Conservation (phyloP, 1,284 basidiomycete species). For the Sanghuangporus baumii region DNA sequence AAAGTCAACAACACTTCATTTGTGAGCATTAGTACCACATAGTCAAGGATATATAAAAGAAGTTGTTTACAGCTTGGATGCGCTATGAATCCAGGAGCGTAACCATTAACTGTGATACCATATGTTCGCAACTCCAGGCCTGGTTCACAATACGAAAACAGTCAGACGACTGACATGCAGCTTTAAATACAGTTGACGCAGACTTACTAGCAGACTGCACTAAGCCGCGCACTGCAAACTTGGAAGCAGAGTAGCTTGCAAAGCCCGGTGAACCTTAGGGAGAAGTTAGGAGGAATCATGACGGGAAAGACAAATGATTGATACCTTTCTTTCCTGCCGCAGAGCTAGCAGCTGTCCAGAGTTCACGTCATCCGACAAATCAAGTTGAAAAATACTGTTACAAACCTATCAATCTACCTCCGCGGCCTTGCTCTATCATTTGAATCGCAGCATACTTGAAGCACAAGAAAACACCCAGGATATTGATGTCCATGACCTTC, state of each 20-base stretch:
- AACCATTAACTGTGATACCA: slow-evolving; percentile 27
- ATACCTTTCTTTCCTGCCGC: slow-evolving; percentile 11
- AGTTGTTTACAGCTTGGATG: too few species aligned
- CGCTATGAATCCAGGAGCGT: slow-evolving; percentile 21
- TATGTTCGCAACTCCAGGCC: slow-evolving; percentile 17
- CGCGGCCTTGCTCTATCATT: slow-evolving; percentile 19
- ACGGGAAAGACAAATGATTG: too few species aligned
- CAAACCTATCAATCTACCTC: slow-evolving; percentile 17
- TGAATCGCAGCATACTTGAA: slow-evolving; percentile 20
- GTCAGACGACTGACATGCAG: background rate
- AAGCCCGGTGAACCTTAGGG: background rate
- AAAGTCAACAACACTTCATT: too few species aligned
- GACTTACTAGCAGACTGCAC: slow-evolving; percentile 13
- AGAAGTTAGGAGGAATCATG: background rate
- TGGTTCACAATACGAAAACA: background rate
- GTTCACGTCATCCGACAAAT: background rate
- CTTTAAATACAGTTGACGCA: background rate
- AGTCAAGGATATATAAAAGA: too few species aligned
- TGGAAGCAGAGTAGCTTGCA: slow-evolving; percentile 8
- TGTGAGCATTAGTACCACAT: too few species aligned
- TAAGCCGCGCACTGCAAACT: slow-evolving; percentile 15
- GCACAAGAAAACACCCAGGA: slow-evolving; percentile 18
- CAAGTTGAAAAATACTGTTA: background rate
- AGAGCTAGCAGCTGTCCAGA: slow-evolving; percentile 9
- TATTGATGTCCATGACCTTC: slow-evolving; percentile 16